Evolutionary conservation across 805 yeast genomes (phyloP), one percentile per base, ranked within the genome.

Genomic region (Cyberlindnera sargentensis): DNA sequence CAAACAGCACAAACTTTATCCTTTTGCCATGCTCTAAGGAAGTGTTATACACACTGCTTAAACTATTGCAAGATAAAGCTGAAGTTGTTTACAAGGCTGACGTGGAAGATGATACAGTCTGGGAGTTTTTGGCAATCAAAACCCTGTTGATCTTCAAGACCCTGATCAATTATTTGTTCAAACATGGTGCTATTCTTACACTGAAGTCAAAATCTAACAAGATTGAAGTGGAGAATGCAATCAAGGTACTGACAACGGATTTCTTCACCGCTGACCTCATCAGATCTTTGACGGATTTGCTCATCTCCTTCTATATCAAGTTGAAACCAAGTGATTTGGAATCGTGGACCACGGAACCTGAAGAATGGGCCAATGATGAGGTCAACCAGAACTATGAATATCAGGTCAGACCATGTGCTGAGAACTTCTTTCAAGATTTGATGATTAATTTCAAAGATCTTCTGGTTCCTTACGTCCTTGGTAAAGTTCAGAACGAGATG

Each of bases 281-380:
- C 23, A 70, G 70, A 26, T 72, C 75, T 25, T 61, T 91, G 9
- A 74, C 86, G 9, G 84, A 83, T 47, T 63, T 84, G 36, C 66
- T 90, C 31, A 80, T 89, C 46, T 70, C 73, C 34, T 82, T 82
- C 77, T 90, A 87, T 61, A 68, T 93, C 48, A 75, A 82, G 44
- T 62, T 90, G 39, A 76, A 80, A 46, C 88, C 91, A 0, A 62
- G 73, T 2, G 97, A 90, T 58, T 61, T 91, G 39, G 95, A 85
- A 52, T 67, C 77, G 33, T 93, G 98, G 98, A 60, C 70, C 9
- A 61, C 74, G 15, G 95, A 89, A 47, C 96, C 98, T 0, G 98
- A 89, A 60, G 96, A 88, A 60, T 93, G 95, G 87, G 80, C 85
- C 23, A 80, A 81, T 49, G 95, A 88, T 56, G 95, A 89, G 51